Conservation (phyloP, 208 protist species). For the Herpetomonas samuelpessoai region DNA sequence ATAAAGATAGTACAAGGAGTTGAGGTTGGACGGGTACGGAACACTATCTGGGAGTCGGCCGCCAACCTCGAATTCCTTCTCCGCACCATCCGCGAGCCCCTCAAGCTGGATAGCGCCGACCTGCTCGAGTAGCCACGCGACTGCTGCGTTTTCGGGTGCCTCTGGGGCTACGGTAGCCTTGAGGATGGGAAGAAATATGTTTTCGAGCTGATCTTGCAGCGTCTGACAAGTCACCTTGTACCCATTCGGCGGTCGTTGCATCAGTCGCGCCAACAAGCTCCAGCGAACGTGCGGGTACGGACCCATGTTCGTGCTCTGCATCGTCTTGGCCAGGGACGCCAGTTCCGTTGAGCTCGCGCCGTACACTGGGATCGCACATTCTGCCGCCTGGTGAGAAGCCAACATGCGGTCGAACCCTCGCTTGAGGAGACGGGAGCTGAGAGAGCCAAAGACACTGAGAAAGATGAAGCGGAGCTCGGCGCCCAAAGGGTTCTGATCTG, state of each 20-base stretch:
- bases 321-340: conserved; percentile 47
- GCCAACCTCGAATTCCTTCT: conserved; percentile 60
- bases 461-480: conserved; percentile 83
- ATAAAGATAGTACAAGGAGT: conserved; percentile 96
- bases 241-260: conserved; percentile 35
- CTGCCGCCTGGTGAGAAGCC: conserved; percentile 55
- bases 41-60: conserved; percentile 57
- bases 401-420: conserved; percentile 55
- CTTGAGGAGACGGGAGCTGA: conserved; percentile 52
- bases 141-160: conserved; percentile 60
- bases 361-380: conserved; percentile 84
- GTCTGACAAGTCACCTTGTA: conserved; percentile 49
- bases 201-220: conserved; percentile 95
- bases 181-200: conserved; percentile 97
- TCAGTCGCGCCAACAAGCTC: conserved; percentile 94
- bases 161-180: conserved; percentile 92
- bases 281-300: conserved; percentile 90
- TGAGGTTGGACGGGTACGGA: conserved; percentile 79
- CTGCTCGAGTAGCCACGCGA: conserved; percentile 91
- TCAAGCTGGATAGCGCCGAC: conserved; percentile 85
- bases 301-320: conserved; percentile 48
- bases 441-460: conserved; percentile 52
- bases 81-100: conserved; percentile 47
- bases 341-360: conserved; percentile 64
- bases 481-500: conserved; percentile 38